A percentile compares a stretch with the other conserved stretches of the same genome.
Evolutionary conservation across 768 basidiomycete genomes (phyloP).

Genomic region (Leucosporidium yakuticum): DNA sequence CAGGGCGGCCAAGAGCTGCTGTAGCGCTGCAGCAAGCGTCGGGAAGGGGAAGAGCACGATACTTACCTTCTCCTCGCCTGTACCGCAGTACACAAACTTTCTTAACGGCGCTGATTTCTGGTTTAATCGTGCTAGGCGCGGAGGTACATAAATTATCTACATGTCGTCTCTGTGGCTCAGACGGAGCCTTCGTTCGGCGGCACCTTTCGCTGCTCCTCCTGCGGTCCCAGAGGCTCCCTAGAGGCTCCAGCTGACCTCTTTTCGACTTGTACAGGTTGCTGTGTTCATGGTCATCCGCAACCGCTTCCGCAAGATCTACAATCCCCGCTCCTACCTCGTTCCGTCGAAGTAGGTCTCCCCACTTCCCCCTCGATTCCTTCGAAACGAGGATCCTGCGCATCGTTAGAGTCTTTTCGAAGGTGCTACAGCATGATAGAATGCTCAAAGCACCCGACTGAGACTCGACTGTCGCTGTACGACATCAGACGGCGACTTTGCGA

Average conservation of each 20-base stretch:
- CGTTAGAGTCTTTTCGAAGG: no score
- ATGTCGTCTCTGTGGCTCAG: no score
- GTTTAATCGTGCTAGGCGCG: constrained; percentile 41
- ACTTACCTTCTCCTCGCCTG: no score
- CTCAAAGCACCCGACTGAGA: no score
- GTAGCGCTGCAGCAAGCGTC: no score
- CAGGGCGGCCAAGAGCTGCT: no score
- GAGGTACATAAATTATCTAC: background rate
- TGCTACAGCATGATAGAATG: no score
- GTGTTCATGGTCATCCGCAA: constrained; percentile 77
- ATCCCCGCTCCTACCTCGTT: constrained; percentile 70
- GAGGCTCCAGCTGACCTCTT: background rate
- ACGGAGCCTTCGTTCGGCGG: background rate
- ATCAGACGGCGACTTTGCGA: no score
- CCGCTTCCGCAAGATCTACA: constrained; percentile 81
- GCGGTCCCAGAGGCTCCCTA: background rate
- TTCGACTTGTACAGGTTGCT: constrained; percentile 43
- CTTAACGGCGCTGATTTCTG: constrained; percentile 76
- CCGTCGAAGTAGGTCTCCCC: constrained; percentile 42
- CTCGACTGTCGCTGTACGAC: no score
- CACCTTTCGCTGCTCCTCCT: no score
- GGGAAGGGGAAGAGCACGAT: no score
- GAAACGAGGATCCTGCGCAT: no score
- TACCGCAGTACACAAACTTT: constrained; percentile 56
- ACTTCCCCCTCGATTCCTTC: constrained; percentile 43